phyloP scores from a whole-genome alignment of 495 filamentous ascomycete species.

The Aspergillus heteromorphus region DNA sequence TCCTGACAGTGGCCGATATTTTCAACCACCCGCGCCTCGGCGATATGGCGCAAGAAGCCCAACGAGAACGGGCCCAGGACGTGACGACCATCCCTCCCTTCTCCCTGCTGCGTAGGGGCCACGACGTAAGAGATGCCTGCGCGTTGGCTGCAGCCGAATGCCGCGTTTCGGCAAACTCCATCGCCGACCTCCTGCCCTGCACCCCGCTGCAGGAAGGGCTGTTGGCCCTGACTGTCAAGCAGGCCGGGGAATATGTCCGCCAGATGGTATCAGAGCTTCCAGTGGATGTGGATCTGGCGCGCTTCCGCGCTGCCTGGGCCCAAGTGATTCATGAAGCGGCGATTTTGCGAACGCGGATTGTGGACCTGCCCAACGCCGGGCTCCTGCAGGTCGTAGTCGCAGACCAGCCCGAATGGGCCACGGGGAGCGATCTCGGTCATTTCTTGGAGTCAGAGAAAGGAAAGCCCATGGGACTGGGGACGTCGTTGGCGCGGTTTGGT shows the following conservation, averaged over 20 bases:
- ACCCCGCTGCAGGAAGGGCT: constrained; percentile 55
- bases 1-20: constrained; percentile 18
- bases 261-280: constrained; percentile 30
- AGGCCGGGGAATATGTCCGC: constrained; percentile 44
- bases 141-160: neutral
- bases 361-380: constrained; percentile 10
- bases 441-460: neutral
- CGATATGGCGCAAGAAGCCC: constrained; percentile 7
- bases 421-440: neutral
- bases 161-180: neutral
- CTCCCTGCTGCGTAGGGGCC: neutral
- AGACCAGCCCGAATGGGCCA: neutral
- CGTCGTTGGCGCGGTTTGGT: neutral
- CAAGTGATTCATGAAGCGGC: constrained; percentile 22
- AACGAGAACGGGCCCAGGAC: neutral
- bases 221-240: constrained; percentile 44
- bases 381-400: constrained; percentile 3
- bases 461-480: neutral
- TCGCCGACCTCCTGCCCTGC: constrained; percentile 56
- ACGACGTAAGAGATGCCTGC: neutral
- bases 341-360: constrained; percentile 39
- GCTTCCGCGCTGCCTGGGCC: constrained; percentile 19
- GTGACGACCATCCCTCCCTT: neutral
- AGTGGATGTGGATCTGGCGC: neutral
- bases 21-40: constrained; percentile 16